Evolutionary conservation across 2,329 filamentous ascomycete species (phyloP).

Genomic region (Clarireedia hainanense): DNA sequence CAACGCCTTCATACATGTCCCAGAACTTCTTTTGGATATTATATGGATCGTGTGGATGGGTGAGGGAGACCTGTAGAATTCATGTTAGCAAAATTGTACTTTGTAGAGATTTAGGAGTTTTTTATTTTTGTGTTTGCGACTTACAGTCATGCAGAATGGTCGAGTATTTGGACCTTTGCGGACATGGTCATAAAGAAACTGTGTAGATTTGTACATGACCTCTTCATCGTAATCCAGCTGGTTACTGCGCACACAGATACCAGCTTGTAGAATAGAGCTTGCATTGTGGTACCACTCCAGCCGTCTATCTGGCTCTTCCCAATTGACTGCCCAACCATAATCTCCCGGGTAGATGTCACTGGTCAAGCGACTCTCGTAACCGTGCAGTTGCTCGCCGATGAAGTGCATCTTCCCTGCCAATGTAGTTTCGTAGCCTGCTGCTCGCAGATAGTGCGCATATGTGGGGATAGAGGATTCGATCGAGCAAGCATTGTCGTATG

Average conservation of each 20-base stretch:
- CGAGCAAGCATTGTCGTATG: slow-evolving; percentile 85
- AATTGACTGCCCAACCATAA: slow-evolving; percentile 91
- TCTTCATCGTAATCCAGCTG: slow-evolving; percentile 95
- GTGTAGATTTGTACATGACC: slow-evolving; percentile 73
- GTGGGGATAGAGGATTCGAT: slow-evolving; percentile 80
- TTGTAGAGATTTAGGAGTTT: neutral
- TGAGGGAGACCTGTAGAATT: slow-evolving; percentile 57
- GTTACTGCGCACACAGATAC: slow-evolving; percentile 82
- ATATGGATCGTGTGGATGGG: slow-evolving; percentile 91
- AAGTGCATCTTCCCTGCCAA: slow-evolving; percentile 98
- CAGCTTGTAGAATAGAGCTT: slow-evolving; percentile 85
- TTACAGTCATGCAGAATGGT: slow-evolving; percentile 73
- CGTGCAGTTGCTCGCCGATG: slow-evolving; percentile 87
- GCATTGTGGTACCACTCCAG: slow-evolving; percentile 97
- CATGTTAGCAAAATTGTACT: neutral
- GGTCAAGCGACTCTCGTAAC: slow-evolving; percentile 88
- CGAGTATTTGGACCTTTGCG: slow-evolving; percentile 65
- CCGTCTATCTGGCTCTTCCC: slow-evolving; percentile 80
- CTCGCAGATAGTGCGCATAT: slow-evolving; percentile 84
- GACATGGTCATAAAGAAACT: slow-evolving; percentile 86
- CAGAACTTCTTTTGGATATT: slow-evolving; percentile 91
- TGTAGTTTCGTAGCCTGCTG: slow-evolving; percentile 80
- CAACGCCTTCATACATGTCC: slow-evolving; percentile 83
- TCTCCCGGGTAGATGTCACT: slow-evolving; percentile 93
- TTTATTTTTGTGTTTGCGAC: neutral